These are phyloP conservation scores for Moesziomyces parantarcticus DNA, from an alignment of 1,284 basidiomycete genomes.

Conservation along the genomic window DNA sequence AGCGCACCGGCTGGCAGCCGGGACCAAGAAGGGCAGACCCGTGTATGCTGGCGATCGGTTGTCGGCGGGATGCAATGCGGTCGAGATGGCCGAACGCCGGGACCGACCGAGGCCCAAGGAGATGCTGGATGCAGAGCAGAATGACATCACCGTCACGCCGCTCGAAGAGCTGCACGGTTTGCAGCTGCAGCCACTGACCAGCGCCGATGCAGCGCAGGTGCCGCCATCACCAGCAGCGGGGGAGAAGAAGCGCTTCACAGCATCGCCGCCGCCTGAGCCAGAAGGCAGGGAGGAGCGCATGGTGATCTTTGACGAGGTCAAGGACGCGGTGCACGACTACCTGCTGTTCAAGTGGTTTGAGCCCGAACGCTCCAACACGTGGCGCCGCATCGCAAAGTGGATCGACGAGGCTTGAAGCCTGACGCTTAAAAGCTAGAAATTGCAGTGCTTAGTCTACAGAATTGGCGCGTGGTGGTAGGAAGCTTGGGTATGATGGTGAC, in stretches of 20 bases:
- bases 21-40: slow-evolving; percentile 46
- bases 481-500: neutral
- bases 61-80: slow-evolving; percentile 31
- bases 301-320: slow-evolving; percentile 61
- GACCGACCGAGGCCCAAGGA: slow-evolving; percentile 51
- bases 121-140: slow-evolving; percentile 21
- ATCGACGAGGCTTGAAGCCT: slow-evolving; percentile 25
- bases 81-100: slow-evolving; percentile 46
- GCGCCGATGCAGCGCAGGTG: neutral
- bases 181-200: neutral
- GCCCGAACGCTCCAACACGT: slow-evolving; percentile 52
- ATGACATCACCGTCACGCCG: slow-evolving; percentile 12
- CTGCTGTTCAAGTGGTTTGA: slow-evolving; percentile 64
- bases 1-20: slow-evolving; percentile 58
- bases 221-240: neutral
- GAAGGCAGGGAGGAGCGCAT: slow-evolving; percentile 38
- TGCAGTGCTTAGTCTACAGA: too few species aligned
- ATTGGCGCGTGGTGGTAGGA: too few species aligned
- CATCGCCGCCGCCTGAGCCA: slow-evolving; percentile 12
- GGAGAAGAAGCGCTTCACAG: neutral
- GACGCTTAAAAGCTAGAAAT: too few species aligned
- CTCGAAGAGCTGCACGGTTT: slow-evolving; percentile 9
- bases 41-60: slow-evolving; percentile 49
- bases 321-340: slow-evolving; percentile 61
- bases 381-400: slow-evolving; percentile 58